A percentile compares a stretch with the other conserved stretches of the same genome.
Conservation (phyloP, 2,329 filamentous ascomycete genomes). For the Hymenoscyphus fructigenus region DNA sequence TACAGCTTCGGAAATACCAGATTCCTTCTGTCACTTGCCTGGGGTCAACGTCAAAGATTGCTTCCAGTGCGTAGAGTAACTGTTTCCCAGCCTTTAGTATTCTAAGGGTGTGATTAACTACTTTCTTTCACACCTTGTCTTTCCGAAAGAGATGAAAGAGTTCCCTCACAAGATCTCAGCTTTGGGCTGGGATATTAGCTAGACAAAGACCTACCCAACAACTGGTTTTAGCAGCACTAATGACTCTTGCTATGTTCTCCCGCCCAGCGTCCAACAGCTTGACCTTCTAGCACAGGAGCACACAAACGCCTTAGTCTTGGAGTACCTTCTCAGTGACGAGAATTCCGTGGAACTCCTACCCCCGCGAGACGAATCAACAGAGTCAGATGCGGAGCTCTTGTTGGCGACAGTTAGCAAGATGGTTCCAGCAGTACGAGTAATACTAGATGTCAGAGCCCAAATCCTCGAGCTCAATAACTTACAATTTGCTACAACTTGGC, state of each 20-base stretch:
- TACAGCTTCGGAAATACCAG: conserved; percentile 37
- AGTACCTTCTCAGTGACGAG: conserved; percentile 53
- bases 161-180: conserved; percentile 63
- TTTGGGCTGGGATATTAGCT: conserved; percentile 66
- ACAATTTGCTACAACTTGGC: conserved; percentile 53
- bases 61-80: conserved; percentile 42
- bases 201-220: conserved; percentile 46
- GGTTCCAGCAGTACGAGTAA: conserved; percentile 49
- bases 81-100: conserved; percentile 55
- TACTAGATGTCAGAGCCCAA: conserved; percentile 70
- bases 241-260: conserved; percentile 57
- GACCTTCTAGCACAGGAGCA: conserved; percentile 54
- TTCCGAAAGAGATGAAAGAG: conserved; percentile 60
- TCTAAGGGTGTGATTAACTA: conserved; percentile 61
- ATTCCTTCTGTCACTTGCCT: conserved; percentile 42
- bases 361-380: background rate
- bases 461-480: conserved; percentile 62
- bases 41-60: conserved; percentile 60
- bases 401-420: conserved; percentile 45
- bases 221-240: conserved; percentile 72
- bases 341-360: conserved; percentile 42
- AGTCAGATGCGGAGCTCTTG: conserved; percentile 39
- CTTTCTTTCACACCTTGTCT: conserved; percentile 58
- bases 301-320: conserved; percentile 66
- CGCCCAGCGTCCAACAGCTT: conserved; percentile 52